These are phyloP conservation scores for Hemerocallis citrina DNA, from an alignment of 106 monocot species.

Conservation along the genomic window DNA sequence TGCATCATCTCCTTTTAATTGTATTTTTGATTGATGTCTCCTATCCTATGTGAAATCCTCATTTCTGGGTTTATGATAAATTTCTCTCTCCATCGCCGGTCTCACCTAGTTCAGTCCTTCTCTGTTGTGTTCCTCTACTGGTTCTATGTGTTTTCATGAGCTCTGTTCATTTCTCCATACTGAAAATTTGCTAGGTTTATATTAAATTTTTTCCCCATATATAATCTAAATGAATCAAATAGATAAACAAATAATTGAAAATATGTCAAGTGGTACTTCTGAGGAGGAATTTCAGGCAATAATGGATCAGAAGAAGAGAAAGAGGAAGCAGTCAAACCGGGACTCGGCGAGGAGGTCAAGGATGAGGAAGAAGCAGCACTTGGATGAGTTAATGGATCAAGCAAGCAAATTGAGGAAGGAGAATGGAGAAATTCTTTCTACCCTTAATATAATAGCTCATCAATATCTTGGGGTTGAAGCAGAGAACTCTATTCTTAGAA, in stretches of 20 bases:
- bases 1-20: background rate
- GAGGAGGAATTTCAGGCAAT: conserved; percentile 11
- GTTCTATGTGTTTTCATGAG: conserved; percentile 54
- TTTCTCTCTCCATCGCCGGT: conserved; percentile 36
- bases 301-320: conserved; percentile 18
- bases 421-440: conserved; percentile 16
- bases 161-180: no score
- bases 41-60: conserved; percentile 33
- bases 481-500: conserved; percentile 47
- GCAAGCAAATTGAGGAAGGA: conserved; percentile 21
- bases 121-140: conserved; percentile 68
- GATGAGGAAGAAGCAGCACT: conserved; percentile 20
- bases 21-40: conserved; percentile 27
- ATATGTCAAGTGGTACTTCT: no score
- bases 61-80: conserved; percentile 38
- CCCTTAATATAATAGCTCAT: conserved; percentile 9
- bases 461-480: conserved; percentile 24
- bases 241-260: no score
- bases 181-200: no score
- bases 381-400: conserved; percentile 37
- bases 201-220: no score
- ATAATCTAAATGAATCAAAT: no score
- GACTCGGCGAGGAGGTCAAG: conserved; percentile 28
- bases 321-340: conserved; percentile 27
- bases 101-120: conserved; percentile 51